Base-by-base conservation (phyloP, 2,329 filamentous ascomycete species). In the Plenodomus lindquistii region DNA sequence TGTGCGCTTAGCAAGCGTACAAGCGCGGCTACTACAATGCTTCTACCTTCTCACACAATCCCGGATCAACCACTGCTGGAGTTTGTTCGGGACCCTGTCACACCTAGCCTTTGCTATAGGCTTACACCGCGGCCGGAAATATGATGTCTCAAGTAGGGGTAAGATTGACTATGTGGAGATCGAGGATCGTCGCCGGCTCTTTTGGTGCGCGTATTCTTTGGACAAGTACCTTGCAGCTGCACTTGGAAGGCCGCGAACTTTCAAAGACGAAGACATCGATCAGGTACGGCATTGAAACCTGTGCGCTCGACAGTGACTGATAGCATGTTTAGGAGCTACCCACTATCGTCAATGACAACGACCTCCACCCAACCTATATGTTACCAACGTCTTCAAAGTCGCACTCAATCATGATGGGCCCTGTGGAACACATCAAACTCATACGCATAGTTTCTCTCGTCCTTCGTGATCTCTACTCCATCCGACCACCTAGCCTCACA, bases 161-260 rank as follows among this genome's bases (percentile, higher is more conserved):
- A 67, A 60, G 8, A 53, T 70, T 1, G 76, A 81, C 50, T 78
- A 79, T 38, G 73, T 79, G 8, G 65, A 75, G 2, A 66, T 69
- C 0, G 81, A 86, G 50, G 80, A 81, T 36, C 75, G 80, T 1
- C 81, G 81, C 47, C 73, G 84, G 7, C 77, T 83, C 0, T 86
- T 88, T 43, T 86, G 84, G 84, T 79, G 79, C 2, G 79, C 81
- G 0, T 87, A 86, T 57, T 81, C 79, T 0, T 68, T 86, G 1
- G 84, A 87, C 60, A 84, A 81, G 42, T 86, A 86, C 46, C 70
- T 87, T 1, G 81, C 82, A 19, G 81, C 85, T n/a, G 81, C 85
- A 16, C 79, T 86, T 22, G 84, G 84, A 0, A 74, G 84, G 5
- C 84, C 84, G 1, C 68, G 81, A 7, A 75, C 84, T 13, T 81